These are phyloP conservation scores for Spizellomyces punctatus DNA, from an alignment of 192 early-diverging fungal genomes.

Conservation along the genomic window DNA sequence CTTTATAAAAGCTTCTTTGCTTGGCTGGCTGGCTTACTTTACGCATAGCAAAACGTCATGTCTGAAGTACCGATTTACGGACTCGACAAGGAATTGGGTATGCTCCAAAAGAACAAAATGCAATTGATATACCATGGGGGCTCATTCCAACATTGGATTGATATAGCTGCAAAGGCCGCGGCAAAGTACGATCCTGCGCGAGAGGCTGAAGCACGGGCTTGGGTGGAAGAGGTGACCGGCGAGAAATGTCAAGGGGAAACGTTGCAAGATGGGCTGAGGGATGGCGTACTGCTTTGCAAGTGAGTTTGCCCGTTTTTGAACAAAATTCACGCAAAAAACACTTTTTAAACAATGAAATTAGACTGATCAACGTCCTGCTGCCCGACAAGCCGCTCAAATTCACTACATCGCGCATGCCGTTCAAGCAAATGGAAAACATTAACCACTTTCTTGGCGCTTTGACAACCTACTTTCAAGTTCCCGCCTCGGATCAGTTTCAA, in stretches of 20 bases:
- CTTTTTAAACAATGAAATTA: conserved; percentile 27
- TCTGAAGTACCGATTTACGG: conserved; percentile 44
- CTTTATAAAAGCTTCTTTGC: too few relatives aligned
- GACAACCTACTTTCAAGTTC: conserved; percentile 63
- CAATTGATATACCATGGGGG: not conserved
- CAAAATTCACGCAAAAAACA: not conserved
- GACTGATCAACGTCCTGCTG: conserved; percentile 57
- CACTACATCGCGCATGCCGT: conserved; percentile 70
- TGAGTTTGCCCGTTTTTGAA: conserved; percentile 25
- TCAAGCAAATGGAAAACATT: conserved; percentile 90
- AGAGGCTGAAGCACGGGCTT: conserved; percentile 62
- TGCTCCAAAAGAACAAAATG: not conserved
- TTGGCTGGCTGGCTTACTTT: too few relatives aligned
- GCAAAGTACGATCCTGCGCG: conserved; percentile 51
- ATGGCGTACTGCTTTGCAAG: conserved; percentile 78
- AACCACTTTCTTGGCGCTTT: conserved; percentile 66
- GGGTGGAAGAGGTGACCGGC: conserved; percentile 67
- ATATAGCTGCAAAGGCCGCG: conserved; percentile 51
- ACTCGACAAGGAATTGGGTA: conserved; percentile 54
- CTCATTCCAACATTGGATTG: not conserved
- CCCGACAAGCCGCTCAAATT: conserved; percentile 56
- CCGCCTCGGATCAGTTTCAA: conserved; percentile 74
- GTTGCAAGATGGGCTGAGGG: conserved; percentile 73
- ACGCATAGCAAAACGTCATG: too few relatives aligned
- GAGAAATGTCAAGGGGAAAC: conserved; percentile 53